These are phyloP conservation scores for Zymoseptoria passerinii DNA, from an alignment of 2,329 filamentous ascomycete genomes.

Conservation along the genomic window DNA sequence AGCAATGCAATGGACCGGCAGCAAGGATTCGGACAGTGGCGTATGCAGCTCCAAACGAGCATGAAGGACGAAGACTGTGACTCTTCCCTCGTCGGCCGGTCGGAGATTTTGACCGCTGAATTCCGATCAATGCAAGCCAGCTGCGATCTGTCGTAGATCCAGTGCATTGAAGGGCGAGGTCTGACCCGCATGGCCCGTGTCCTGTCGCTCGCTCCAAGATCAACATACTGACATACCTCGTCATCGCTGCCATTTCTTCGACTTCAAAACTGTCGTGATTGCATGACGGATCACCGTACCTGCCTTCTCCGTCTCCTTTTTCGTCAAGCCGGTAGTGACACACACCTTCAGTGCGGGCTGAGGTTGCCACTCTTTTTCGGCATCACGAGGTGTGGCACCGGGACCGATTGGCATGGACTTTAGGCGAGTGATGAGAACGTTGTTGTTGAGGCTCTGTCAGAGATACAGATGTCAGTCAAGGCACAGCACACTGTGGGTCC, in stretches of 20 bases:
- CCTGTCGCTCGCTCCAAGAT: neutral
- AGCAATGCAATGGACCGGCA: too few relatives aligned
- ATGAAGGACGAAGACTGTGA: neutral
- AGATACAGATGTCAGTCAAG: neutral
- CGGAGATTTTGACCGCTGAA: neutral
- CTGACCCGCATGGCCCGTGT: neutral
- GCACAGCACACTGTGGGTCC: neutral
- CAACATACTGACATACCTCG: neutral
- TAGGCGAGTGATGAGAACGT: slow-evolving; percentile 78
- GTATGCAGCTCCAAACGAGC: neutral
- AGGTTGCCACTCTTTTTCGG: slow-evolving; percentile 52
- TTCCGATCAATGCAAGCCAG: neutral
- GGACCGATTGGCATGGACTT: slow-evolving; percentile 60
- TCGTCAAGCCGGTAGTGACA: slow-evolving; percentile 75
- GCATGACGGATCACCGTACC: slow-evolving; percentile 82
- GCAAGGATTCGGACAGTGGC: neutral
- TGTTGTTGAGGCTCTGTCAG: slow-evolving; percentile 67
- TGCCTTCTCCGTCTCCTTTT: slow-evolving; percentile 93
- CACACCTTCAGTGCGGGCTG: slow-evolving; percentile 84
- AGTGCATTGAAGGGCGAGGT: neutral
- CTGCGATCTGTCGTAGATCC: neutral
- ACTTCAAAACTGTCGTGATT: slow-evolving; percentile 79
- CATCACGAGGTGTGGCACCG: slow-evolving; percentile 58
- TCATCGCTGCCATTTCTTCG: slow-evolving; percentile 28
- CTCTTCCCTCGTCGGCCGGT: neutral